Evolutionary conservation across 1,284 basidiomycete genomes (phyloP), one percentile per base, ranked within the genome.

Genomic region (Athelia sp.): DNA sequence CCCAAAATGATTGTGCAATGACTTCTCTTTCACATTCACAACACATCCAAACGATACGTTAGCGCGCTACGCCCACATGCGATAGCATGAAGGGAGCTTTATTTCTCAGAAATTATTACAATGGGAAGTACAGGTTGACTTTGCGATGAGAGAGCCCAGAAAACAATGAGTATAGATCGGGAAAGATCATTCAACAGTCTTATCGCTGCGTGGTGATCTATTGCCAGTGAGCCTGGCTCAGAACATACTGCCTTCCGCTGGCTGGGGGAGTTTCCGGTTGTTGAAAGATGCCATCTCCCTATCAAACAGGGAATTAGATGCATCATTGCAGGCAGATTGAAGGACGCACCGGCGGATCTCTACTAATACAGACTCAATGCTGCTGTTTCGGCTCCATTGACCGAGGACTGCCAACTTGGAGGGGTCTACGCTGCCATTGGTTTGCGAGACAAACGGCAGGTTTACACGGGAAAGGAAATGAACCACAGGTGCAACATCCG

Each of bases 231-330:
- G 26, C 26, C 13, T 29, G 4, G 26, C 26, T 29, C 26, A 87
- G 70, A 89, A 91, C 40, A 64, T 79, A 56, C 79, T 81, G 51
- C 93, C 93, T 68, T 99, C 96, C 19, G 87, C 81, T 3, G 96
- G 96, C 71, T 99, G 96, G 26, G 93, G 89, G 42, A 96, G 79
- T 74, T 98, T 99, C 61, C 94, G 79, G 69, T 98, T 98, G 52
- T 81, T 79, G 56, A 89, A 84, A 42, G 88, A 82, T 1, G 87
- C 93, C 96, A 99, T 98, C 67, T 97, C 94, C 71, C 94, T 98
- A 60, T 35, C 21, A 4, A 36, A 6, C 2, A 15, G 48, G 4
- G 4, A 29, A 45, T 34, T 6, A 43, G 11, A 40, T 14, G 46
- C 13, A 50, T 53, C 31, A 57, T 31, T 35, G 22, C 8, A 44